A percentile compares a stretch with the other conserved stretches of the same genome.
phyloP scores from a whole-genome alignment of 176 grass and related monocot genomes.

The Rhynchospora breviuscula region DNA sequence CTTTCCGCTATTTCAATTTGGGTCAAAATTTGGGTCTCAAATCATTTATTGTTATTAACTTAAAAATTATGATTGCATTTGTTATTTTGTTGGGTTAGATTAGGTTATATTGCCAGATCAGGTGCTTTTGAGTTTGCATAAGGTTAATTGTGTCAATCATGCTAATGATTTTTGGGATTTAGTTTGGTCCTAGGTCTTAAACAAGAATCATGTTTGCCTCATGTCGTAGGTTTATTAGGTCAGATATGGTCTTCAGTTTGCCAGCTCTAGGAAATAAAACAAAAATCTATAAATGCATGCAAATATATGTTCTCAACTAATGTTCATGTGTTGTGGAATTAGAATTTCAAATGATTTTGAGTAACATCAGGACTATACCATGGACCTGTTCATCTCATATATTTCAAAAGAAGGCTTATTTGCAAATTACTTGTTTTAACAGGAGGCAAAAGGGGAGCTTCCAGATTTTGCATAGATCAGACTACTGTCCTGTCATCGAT shows the following conservation, averaged over 20 bases:
- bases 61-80: background rate
- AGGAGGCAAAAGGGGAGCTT: constrained; percentile 62
- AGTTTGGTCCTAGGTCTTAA: background rate
- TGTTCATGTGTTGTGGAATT: background rate
- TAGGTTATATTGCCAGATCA: background rate
- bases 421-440: constrained; percentile 2
- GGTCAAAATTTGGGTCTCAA: background rate
- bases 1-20: background rate
- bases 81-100: background rate
- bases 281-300: background rate
- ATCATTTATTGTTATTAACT: background rate
- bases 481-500: constrained; percentile 3
- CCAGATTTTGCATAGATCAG: constrained; percentile 40
- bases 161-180: background rate
- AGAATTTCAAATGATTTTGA: background rate
- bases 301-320: background rate
- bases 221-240: too few species aligned
- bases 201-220: background rate
- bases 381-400: background rate
- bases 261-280: background rate
- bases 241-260: background rate
- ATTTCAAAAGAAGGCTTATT: background rate
- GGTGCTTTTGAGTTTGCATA: background rate
- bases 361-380: background rate
- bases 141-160: background rate